Evolutionary conservation across 2,329 filamentous ascomycete genomes (phyloP).

Genomic region (Alternaria sp.): DNA sequence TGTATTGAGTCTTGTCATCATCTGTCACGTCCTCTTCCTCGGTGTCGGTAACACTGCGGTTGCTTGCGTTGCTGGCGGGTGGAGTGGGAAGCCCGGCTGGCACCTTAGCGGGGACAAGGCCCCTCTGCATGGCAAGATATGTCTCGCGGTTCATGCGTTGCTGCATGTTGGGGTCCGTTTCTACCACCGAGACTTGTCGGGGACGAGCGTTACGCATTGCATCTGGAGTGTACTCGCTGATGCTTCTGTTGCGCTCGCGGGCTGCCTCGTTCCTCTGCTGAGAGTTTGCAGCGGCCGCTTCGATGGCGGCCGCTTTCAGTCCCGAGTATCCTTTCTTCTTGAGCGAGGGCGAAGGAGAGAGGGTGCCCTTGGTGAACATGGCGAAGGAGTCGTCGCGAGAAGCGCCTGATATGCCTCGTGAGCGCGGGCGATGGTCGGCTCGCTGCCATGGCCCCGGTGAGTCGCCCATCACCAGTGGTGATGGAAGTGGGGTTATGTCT

Average conservation of each 20-base stretch:
- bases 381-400: slow-evolving; percentile 45
- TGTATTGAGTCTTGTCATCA: slow-evolving; percentile 54
- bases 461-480: slow-evolving; percentile 55
- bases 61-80: slow-evolving; percentile 72
- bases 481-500: slow-evolving; percentile 62
- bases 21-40: slow-evolving; percentile 60
- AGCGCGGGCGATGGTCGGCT: slow-evolving; percentile 44
- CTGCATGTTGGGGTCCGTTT: slow-evolving; percentile 59
- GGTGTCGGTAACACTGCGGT: slow-evolving; percentile 64
- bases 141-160: slow-evolving; percentile 75
- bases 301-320: slow-evolving; percentile 53
- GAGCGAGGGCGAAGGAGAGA: slow-evolving; percentile 50
- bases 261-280: slow-evolving; percentile 43
- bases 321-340: slow-evolving; percentile 59
- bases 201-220: slow-evolving; percentile 70
- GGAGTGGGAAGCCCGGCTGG: slow-evolving; percentile 70
- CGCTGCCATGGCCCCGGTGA: slow-evolving; percentile 55
- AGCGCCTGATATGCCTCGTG: slow-evolving; percentile 42
- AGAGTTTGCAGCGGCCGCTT: slow-evolving; percentile 46
- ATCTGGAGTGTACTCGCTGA: slow-evolving; percentile 88
- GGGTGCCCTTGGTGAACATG: slow-evolving; percentile 40
- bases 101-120: slow-evolving; percentile 68
- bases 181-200: slow-evolving; percentile 67
- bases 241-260: slow-evolving; percentile 78
- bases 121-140: slow-evolving; percentile 80